Percentiles rank a stretch among this genome's conserved stretches.
phyloP scores from a whole-genome alignment of 2,329 filamentous ascomycete genomes.

The Paecilomyces sp. region DNA sequence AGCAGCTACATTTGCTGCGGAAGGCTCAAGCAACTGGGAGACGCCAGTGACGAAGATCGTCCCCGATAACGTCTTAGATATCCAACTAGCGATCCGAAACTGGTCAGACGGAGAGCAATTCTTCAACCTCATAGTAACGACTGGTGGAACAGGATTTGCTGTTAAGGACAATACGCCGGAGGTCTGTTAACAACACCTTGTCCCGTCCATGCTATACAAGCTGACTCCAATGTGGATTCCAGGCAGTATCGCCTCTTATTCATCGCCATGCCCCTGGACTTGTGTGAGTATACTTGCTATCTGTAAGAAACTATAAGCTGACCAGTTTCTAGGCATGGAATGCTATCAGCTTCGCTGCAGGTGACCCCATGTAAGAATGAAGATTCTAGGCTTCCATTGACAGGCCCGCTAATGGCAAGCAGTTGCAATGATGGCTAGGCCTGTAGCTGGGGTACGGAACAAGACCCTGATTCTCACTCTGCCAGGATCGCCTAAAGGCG shows the following conservation, averaged over 20 bases:
- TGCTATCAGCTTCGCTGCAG: slow-evolving; percentile 75
- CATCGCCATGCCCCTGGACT: slow-evolving; percentile 83
- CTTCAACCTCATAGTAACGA: slow-evolving; percentile 73
- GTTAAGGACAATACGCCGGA: slow-evolving; percentile 81
- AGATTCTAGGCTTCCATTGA: neutral
- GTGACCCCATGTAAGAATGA: slow-evolving; percentile 76
- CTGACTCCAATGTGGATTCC: slow-evolving; percentile 12
- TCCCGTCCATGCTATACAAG: slow-evolving; percentile 7
- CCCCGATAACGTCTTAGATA: slow-evolving; percentile 64
- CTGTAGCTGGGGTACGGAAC: slow-evolving; percentile 80
- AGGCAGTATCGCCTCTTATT: slow-evolving; percentile 73
- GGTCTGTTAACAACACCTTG: slow-evolving; percentile 41
- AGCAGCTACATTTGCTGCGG: slow-evolving; percentile 58
- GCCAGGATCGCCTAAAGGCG: slow-evolving; percentile 91
- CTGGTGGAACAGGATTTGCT: slow-evolving; percentile 90
- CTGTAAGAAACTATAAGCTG: slow-evolving; percentile 8
- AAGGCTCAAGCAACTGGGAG: slow-evolving; percentile 65
- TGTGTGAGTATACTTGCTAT: slow-evolving; percentile 49
- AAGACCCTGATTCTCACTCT: slow-evolving; percentile 78
- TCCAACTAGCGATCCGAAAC: slow-evolving; percentile 62
- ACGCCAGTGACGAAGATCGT: slow-evolving; percentile 67
- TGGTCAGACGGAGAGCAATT: slow-evolving; percentile 65
- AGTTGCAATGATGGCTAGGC: slow-evolving; percentile 96
- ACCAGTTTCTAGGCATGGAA: slow-evolving; percentile 60
- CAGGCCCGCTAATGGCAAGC: slow-evolving; percentile 14